phyloP scores from a whole-genome alignment of 2,329 filamentous ascomycete species.

The Sarocladium oryzae region DNA sequence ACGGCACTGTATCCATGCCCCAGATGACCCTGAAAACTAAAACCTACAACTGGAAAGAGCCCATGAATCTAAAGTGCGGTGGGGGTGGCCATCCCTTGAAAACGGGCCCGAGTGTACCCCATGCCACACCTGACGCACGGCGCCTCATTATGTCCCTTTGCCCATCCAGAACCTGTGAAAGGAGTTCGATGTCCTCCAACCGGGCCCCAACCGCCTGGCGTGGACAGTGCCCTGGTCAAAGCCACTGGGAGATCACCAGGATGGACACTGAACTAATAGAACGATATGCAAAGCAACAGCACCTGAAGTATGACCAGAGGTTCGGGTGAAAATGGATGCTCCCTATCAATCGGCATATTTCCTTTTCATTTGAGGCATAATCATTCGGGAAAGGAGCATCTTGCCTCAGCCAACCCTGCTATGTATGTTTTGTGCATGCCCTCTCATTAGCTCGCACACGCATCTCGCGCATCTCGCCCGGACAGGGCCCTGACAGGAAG shows the following conservation, averaged over 20 bases:
- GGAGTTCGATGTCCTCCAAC: background rate
- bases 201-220: background rate
- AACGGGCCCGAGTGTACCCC: background rate
- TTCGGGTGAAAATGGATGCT: background rate
- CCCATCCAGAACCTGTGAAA: background rate
- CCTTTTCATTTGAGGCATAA: too few relatives aligned
- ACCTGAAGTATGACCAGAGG: background rate
- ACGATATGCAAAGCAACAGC: too few relatives aligned
- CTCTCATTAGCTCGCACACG: too few relatives aligned
- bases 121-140: slow-evolving; percentile 1
- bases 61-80: background rate
- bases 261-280: background rate
- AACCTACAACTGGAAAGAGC: background rate
- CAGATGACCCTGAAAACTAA: too few relatives aligned
- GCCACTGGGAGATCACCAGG: background rate
- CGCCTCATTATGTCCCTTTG: background rate
- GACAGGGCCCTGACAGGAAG: too few relatives aligned
- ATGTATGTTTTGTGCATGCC: too few relatives aligned
- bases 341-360: slow-evolving; percentile 1
- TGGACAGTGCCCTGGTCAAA: background rate
- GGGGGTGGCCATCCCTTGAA: background rate
- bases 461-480: too few relatives aligned
- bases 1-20: too few relatives aligned
- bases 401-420: too few relatives aligned
- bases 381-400: too few relatives aligned